Conservation (phyloP, 805 yeast genomes). For the Starmerella geochares region DNA sequence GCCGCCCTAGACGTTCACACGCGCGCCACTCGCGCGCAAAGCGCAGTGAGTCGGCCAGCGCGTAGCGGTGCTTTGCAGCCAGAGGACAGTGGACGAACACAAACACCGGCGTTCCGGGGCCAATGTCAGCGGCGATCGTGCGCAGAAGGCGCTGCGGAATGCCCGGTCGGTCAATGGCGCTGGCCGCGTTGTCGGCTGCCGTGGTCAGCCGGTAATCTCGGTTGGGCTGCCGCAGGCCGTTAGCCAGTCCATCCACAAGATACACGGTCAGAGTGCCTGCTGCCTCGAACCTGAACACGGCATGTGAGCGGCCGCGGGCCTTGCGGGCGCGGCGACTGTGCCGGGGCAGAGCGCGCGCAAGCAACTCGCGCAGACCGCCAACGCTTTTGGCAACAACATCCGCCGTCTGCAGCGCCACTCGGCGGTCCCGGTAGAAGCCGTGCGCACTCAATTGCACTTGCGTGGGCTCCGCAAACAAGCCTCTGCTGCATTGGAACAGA, state of each 20-base stretch:
- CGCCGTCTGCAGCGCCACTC: neutral
- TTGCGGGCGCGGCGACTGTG: neutral
- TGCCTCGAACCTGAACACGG: constrained; percentile 1
- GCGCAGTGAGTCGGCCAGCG: neutral
- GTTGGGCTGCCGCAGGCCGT: neutral
- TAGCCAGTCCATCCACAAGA: neutral
- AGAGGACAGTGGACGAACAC: neutral
- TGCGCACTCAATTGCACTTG: neutral
- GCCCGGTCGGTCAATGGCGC: neutral
- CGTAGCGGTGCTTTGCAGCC: neutral
- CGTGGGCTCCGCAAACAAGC: neutral
- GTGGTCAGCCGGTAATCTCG: neutral
- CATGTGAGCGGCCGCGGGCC: neutral
- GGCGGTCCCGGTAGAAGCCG: neutral
- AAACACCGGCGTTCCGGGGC: neutral
- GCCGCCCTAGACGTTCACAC: neutral
- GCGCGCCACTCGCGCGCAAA: neutral
- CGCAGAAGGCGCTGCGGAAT: neutral
- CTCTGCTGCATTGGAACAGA: neutral
- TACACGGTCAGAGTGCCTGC: neutral
- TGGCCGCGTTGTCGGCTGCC: neutral
- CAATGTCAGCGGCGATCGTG: neutral
- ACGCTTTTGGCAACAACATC: neutral
- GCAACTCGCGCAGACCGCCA: neutral
- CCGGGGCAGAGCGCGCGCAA: neutral